Percentiles rank a stretch among this genome's conserved stretches.
Conservation (phyloP, 2,329 filamentous ascomycete genomes). For the Colletotrichum kahawae region DNA sequence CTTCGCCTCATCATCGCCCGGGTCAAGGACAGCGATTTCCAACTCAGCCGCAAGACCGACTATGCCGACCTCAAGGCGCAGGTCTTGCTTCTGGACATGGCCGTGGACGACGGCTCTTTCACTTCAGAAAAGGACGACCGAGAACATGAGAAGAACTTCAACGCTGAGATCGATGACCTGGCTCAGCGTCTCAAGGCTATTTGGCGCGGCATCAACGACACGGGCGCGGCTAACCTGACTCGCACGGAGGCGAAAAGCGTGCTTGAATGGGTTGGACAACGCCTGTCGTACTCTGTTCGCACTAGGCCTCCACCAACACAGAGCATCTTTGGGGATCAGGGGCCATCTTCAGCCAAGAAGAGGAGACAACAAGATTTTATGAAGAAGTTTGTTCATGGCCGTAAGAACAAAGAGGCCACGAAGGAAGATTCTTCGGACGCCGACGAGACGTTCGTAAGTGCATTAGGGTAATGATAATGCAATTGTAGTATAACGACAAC, state of each 20-base stretch:
- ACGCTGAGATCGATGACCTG: conserved; percentile 73
- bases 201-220: conserved; percentile 71
- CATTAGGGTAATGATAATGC: conserved; percentile 10
- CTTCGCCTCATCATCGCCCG: conserved; percentile 50
- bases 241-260: conserved; percentile 79
- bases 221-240: conserved; percentile 73
- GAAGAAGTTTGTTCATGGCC: conserved; percentile 45
- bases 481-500: conserved; percentile 19
- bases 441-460: conserved; percentile 20
- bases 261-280: conserved; percentile 76
- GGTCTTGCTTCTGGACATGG: conserved; percentile 74
- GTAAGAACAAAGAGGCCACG: conserved; percentile 26
- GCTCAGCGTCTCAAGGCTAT: conserved; percentile 62
- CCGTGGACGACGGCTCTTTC: conserved; percentile 67
- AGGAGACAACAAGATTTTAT: conserved; percentile 48
- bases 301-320: conserved; percentile 63
- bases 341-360: conserved; percentile 41
- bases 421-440: conserved; percentile 1
- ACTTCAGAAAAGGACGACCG: conserved; percentile 30
- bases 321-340: conserved; percentile 54
- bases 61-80: conserved; percentile 72
- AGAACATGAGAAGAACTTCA: conserved; percentile 58
- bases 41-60: conserved; percentile 61
- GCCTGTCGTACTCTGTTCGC: conserved; percentile 73
- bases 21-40: conserved; percentile 54